These are phyloP conservation scores for Exsudoporus frostii DNA, from an alignment of 768 basidiomycete genomes.

Conservation along the genomic window DNA sequence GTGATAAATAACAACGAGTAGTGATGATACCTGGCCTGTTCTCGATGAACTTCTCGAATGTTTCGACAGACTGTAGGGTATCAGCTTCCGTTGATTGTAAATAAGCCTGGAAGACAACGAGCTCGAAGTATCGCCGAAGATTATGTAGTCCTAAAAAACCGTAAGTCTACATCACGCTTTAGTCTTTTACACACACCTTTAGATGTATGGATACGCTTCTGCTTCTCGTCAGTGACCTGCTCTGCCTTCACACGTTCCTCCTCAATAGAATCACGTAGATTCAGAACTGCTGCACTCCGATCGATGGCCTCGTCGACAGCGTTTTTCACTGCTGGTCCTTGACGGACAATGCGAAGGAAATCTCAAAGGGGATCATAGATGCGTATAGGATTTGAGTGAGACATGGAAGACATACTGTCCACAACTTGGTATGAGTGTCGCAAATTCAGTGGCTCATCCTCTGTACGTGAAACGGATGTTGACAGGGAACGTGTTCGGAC, in stretches of 20 bases:
- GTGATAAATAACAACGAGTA: not conserved
- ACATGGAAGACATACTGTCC: slow-evolving; percentile 62
- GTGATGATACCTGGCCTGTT: slow-evolving; percentile 67
- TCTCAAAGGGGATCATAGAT: slow-evolving; percentile 40
- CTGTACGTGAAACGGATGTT: slow-evolving; percentile 28
- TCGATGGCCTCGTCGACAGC: slow-evolving; percentile 88
- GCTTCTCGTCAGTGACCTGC: slow-evolving; percentile 67
- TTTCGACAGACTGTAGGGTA: slow-evolving; percentile 69
- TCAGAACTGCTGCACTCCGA: slow-evolving; percentile 76
- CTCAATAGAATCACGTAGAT: slow-evolving; percentile 88
- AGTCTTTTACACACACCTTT: slow-evolving; percentile 51
- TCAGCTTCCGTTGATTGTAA: slow-evolving; percentile 79
- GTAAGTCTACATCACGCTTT: slow-evolving; percentile 4
- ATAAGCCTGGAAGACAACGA: slow-evolving; percentile 89
- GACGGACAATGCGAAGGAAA: slow-evolving; percentile 80
- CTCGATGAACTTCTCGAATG: slow-evolving; percentile 79
- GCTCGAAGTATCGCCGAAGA: slow-evolving; percentile 78
- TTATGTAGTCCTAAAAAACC: slow-evolving; percentile 62
- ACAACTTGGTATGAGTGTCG: slow-evolving; percentile 82
- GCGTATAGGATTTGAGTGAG: not conserved
- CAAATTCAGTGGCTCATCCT: slow-evolving; percentile 29
- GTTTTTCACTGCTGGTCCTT: slow-evolving; percentile 81
- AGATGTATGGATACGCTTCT: slow-evolving; percentile 63
- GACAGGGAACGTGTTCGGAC: slow-evolving; percentile 46
- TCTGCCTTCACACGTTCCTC: slow-evolving; percentile 74